Evolutionary conservation across 192 early-diverging fungal genomes (phyloP).

Genomic region (Oehlia diaphana): DNA sequence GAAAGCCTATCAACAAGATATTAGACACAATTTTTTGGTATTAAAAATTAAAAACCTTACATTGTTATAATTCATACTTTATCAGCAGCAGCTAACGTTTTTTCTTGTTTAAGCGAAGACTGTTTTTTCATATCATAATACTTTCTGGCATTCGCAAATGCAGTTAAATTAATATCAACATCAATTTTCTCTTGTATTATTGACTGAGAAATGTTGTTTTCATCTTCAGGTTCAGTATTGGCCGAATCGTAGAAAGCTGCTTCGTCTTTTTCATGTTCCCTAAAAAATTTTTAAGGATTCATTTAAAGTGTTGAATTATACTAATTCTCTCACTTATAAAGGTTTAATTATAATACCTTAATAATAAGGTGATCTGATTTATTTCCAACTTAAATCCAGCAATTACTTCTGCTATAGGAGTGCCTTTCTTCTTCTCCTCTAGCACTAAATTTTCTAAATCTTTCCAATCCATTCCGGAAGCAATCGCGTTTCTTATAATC

Average conservation of each 20-base stretch:
- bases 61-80: slow-evolving; percentile 47
- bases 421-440: slow-evolving; percentile 76
- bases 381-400: slow-evolving; percentile 69
- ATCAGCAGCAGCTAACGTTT: slow-evolving; percentile 80
- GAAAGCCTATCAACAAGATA: slow-evolving; percentile 53
- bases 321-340: background rate
- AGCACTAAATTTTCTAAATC: slow-evolving; percentile 87
- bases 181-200: slow-evolving; percentile 58
- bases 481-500: slow-evolving; percentile 85
- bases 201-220: slow-evolving; percentile 51
- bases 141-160: slow-evolving; percentile 85
- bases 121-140: slow-evolving; percentile 87
- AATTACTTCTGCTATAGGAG: slow-evolving; percentile 81
- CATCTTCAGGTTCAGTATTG: slow-evolving; percentile 40
- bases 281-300: background rate
- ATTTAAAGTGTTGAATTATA: background rate
- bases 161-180: slow-evolving; percentile 85
- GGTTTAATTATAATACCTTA: slow-evolving; percentile 41
- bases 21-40: background rate
- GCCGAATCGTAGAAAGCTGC: slow-evolving; percentile 21
- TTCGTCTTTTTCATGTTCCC: slow-evolving; percentile 7
- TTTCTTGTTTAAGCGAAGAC: slow-evolving; percentile 85
- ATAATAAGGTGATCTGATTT: slow-evolving; percentile 74
- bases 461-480: slow-evolving; percentile 94
- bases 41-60: background rate